Evolutionary conservation across 1,284 basidiomycete genomes (phyloP).

Genomic region (Schizophyllum commune): DNA sequence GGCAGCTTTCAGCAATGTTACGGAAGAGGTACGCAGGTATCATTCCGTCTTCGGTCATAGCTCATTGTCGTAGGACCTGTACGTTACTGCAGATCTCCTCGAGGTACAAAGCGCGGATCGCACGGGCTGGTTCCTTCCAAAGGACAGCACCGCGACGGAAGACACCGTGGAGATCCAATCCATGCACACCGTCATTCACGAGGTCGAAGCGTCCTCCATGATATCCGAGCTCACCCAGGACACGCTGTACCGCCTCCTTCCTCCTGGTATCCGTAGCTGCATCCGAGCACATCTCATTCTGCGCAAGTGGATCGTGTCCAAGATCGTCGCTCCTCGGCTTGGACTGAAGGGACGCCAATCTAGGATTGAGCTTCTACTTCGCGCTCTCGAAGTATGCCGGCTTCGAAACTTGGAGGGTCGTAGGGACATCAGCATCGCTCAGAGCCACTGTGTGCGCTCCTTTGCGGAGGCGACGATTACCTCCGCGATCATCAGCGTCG

Average conservation of each 20-base stretch:
- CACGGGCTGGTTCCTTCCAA: slow-evolving; percentile 64
- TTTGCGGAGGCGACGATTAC: slow-evolving; percentile 70
- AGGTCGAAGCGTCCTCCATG: slow-evolving; percentile 61
- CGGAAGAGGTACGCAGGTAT: slow-evolving; percentile 53
- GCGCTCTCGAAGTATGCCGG: slow-evolving; percentile 63
- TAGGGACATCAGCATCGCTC: slow-evolving; percentile 22
- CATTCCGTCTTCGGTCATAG: slow-evolving; percentile 1
- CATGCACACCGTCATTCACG: slow-evolving; percentile 62
- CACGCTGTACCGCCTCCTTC: slow-evolving; percentile 61
- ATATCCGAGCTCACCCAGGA: slow-evolving; percentile 65
- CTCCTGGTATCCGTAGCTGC: slow-evolving; percentile 64
- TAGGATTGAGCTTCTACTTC: slow-evolving; percentile 63
- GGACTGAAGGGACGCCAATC: slow-evolving; percentile 56
- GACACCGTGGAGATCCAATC: slow-evolving; percentile 68
- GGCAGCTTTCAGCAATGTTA: slow-evolving; percentile 66
- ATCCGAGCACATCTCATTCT: slow-evolving; percentile 66
- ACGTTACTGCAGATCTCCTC: slow-evolving; percentile 64
- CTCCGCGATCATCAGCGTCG: slow-evolving; percentile 64
- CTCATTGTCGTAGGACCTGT: slow-evolving; percentile 47
- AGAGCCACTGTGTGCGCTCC: slow-evolving; percentile 59
- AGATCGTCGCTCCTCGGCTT: slow-evolving; percentile 53
- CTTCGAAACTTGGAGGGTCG: slow-evolving; percentile 43
- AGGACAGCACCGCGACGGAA: slow-evolving; percentile 42
- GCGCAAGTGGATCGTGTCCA: slow-evolving; percentile 69
- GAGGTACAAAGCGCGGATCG: slow-evolving; percentile 73